Evolutionary conservation across 768 basidiomycete species (phyloP).

Genomic region (Pulveroboletus sp.): DNA sequence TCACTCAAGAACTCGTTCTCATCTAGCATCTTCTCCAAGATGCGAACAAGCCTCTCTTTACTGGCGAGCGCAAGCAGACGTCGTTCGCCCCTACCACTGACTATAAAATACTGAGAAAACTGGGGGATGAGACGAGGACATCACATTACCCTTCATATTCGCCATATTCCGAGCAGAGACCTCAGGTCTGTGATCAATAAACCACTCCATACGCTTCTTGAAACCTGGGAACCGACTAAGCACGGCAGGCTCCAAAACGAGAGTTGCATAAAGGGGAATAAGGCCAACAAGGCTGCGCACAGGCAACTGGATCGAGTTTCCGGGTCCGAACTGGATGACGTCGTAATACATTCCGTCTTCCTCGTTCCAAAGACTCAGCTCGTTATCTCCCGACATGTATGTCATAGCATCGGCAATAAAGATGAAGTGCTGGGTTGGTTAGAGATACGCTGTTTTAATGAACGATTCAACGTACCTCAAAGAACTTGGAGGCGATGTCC

Average conservation of each 20-base stretch:
- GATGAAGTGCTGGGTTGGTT: conserved; percentile 75
- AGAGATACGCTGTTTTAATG: conserved; percentile 3
- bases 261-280: conserved; percentile 92
- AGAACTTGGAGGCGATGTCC: conserved; percentile 98
- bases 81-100: conserved; percentile 77
- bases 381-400: conserved; percentile 71
- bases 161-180: conserved; percentile 91
- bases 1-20: conserved; percentile 96
- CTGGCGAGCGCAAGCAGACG: conserved; percentile 84
- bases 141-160: conserved; percentile 75
- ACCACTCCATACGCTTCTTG: conserved; percentile 99
- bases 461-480: conserved; percentile 50
- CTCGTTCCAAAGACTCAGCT: conserved; percentile 90
- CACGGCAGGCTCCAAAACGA: conserved; percentile 85
- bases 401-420: conserved; percentile 99
- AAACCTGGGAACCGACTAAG: conserved; percentile 95
- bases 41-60: conserved; percentile 83
- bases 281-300: conserved; percentile 95
- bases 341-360: conserved; percentile 99
- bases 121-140: neutral
- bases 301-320: conserved; percentile 84
- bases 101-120: conserved; percentile 12
- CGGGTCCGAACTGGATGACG: conserved; percentile 83
- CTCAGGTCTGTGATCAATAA: conserved; percentile 87
- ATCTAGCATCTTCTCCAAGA: conserved; percentile 95